Evolutionary conservation across 2,329 filamentous ascomycete genomes (phyloP).

Genomic region (Sporothrix brunneoviolacea): DNA sequence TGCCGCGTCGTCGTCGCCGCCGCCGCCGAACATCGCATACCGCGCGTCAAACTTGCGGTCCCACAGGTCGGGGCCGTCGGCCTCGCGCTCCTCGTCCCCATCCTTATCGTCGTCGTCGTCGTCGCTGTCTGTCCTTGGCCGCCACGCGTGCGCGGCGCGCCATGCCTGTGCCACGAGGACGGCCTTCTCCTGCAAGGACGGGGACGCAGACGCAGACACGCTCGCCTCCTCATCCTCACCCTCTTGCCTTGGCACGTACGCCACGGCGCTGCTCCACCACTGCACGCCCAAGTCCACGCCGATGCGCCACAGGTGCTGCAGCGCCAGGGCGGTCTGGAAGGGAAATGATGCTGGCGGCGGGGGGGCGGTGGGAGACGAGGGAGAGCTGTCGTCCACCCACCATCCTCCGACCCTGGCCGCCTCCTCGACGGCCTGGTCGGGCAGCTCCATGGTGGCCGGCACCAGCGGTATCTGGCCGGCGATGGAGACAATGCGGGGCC

Average conservation of each 20-base stretch:
- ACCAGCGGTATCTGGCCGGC: slow-evolving; percentile 89
- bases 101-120: slow-evolving; percentile 44
- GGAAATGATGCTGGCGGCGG: too few species aligned
- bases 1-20: not conserved
- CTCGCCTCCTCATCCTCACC: slow-evolving; percentile 24
- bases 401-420: too few species aligned
- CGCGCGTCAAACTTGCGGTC: slow-evolving; percentile 53
- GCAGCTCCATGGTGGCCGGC: slow-evolving; percentile 68
- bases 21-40: slow-evolving; percentile 34
- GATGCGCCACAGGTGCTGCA: slow-evolving; percentile 88
- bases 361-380: not conserved
- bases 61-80: slow-evolving; percentile 58
- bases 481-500: slow-evolving; percentile 49
- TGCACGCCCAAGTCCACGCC: slow-evolving; percentile 63
- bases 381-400: not conserved
- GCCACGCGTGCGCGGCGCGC: slow-evolving; percentile 36
- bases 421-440: slow-evolving; percentile 19
- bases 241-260: slow-evolving; percentile 54
- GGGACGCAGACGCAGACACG: too few species aligned
- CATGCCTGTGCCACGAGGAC: slow-evolving; percentile 41
- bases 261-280: slow-evolving; percentile 70
- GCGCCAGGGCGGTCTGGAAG: slow-evolving; percentile 60
- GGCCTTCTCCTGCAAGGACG: slow-evolving; percentile 30
- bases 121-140: slow-evolving; percentile 21
- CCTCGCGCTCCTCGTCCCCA: slow-evolving; percentile 42